These are phyloP conservation scores for Phytophthora melonis DNA, from an alignment of 352 stramenopile species.

Conservation along the genomic window DNA sequence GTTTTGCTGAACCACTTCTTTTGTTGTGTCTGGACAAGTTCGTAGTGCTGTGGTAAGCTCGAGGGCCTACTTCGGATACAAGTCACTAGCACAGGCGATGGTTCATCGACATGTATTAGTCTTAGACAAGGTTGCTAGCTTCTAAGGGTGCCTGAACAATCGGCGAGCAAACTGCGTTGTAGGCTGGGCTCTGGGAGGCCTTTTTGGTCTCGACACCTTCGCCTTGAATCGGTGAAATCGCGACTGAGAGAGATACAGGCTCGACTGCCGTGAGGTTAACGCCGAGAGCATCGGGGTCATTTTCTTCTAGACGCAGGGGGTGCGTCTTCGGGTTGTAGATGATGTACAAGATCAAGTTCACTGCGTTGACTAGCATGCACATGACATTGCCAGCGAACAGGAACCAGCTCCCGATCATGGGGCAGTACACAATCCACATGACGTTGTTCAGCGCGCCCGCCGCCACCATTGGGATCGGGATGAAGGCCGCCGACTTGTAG, in stretches of 20 bases:
- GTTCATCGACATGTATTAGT: neutral
- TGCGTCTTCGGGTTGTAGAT: slow-evolving; percentile 46
- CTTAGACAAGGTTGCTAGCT: neutral
- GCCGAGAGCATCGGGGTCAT: slow-evolving; percentile 5
- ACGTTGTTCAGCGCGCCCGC: slow-evolving; percentile 43
- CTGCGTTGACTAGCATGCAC: slow-evolving; percentile 5
- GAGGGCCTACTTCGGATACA: neutral
- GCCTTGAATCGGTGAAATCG: slow-evolving; percentile 17
- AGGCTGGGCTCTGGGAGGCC: slow-evolving; percentile 8
- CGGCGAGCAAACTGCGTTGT: slow-evolving; percentile 15
- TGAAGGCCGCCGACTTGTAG: slow-evolving; percentile 45
- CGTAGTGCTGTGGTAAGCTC: neutral
- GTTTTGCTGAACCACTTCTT: too few relatives aligned
- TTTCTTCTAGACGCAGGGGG: slow-evolving; percentile 32
- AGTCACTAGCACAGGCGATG: neutral
- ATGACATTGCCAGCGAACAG: slow-evolving; percentile 30
- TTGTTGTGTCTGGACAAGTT: too few relatives aligned
- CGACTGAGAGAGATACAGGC: slow-evolving; percentile 13
- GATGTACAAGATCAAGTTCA: slow-evolving; percentile 21
- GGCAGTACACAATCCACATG: slow-evolving; percentile 49
- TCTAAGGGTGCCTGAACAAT: neutral
- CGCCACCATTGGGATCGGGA: slow-evolving; percentile 46
- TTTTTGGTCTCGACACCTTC: slow-evolving; percentile 11
- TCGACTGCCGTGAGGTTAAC: slow-evolving; percentile 11
- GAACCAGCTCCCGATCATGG: slow-evolving; percentile 50